These are phyloP conservation scores for Kodamaea leandrae DNA, from an alignment of 805 yeast species.

Conservation along the genomic window DNA sequence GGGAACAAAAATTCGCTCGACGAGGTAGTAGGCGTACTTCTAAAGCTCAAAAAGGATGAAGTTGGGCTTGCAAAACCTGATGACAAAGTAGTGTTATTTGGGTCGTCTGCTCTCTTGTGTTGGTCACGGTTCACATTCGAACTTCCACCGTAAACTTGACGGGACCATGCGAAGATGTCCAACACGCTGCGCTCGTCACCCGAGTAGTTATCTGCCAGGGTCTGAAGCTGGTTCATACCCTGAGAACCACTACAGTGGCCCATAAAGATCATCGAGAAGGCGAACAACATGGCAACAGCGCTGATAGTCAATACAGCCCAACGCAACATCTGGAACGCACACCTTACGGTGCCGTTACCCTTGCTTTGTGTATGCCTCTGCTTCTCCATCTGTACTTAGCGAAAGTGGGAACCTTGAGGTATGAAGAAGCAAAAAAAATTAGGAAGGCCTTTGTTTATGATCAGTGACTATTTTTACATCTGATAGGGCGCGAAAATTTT, in stretches of 20 bases:
- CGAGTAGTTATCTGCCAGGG: conserved; percentile 1
- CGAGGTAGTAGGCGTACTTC: neutral
- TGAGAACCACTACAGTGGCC: neutral
- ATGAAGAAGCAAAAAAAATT: neutral
- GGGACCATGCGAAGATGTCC: conserved; percentile 3
- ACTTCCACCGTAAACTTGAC: neutral
- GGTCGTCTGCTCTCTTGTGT: conserved; percentile 8
- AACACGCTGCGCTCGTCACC: neutral
- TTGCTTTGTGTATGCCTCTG: conserved; percentile 1
- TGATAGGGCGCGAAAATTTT: neutral
- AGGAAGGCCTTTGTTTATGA: neutral
- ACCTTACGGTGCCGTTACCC: neutral
- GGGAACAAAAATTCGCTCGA: neutral
- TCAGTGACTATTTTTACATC: neutral
- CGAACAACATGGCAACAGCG: conserved; percentile 3
- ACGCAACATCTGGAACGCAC: neutral
- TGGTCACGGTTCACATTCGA: neutral
- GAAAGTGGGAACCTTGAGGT: neutral
- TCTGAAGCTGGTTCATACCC: neutral
- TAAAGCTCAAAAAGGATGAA: neutral
- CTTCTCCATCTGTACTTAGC: conserved; percentile 9
- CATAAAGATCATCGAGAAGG: neutral
- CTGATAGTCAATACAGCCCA: conserved; percentile 1
- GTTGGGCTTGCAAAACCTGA: conserved; percentile 8
- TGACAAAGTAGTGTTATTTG: conserved; percentile 26